Evolutionary conservation across 2,329 filamentous ascomycete species (phyloP).

Genomic region (Ceratocystis alfenasii): DNA sequence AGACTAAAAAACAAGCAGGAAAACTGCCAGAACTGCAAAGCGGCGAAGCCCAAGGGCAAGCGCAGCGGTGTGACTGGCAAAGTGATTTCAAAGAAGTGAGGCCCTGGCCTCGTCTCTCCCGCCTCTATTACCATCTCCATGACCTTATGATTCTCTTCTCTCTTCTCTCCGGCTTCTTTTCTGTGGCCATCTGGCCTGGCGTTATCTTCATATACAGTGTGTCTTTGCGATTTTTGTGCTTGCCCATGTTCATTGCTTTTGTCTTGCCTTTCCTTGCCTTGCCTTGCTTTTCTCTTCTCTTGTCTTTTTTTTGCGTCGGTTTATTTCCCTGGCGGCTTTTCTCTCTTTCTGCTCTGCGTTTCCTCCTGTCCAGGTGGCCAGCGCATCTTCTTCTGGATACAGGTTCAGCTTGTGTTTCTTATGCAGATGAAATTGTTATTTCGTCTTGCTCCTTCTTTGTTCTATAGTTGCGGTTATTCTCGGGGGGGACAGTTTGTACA

Average conservation of each 20-base stretch:
- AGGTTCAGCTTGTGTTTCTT: background rate
- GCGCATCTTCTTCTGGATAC: background rate
- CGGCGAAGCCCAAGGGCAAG: constrained; percentile 32
- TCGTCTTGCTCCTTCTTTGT: background rate
- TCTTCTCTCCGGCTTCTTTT: constrained; percentile 3
- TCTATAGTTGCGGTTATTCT: background rate
- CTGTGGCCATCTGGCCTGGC: background rate
- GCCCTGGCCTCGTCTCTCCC: too few species aligned
- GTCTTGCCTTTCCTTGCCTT: background rate
- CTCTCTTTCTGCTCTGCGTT: background rate
- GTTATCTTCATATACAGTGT: constrained; percentile 3
- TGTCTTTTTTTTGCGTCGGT: background rate
- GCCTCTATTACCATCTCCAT: too few species aligned
- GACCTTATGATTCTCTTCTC: constrained; percentile 2
- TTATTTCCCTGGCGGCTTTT: constrained; percentile 8
- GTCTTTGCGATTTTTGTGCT: background rate
- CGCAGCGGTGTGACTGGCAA: constrained; percentile 37
- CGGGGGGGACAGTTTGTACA: background rate
- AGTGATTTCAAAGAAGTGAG: constrained; percentile 12
- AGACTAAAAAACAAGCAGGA: constrained; percentile 35
- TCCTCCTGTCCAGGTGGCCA: background rate
- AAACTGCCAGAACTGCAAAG: constrained; percentile 38
- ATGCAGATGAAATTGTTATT: constrained; percentile 1
- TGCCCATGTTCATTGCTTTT: background rate
- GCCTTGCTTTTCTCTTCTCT: too few species aligned